A percentile compares a stretch with the other conserved stretches of the same genome.
phyloP scores from a whole-genome alignment of 352 stramenopile genomes.

The Globisporangium lucens region DNA sequence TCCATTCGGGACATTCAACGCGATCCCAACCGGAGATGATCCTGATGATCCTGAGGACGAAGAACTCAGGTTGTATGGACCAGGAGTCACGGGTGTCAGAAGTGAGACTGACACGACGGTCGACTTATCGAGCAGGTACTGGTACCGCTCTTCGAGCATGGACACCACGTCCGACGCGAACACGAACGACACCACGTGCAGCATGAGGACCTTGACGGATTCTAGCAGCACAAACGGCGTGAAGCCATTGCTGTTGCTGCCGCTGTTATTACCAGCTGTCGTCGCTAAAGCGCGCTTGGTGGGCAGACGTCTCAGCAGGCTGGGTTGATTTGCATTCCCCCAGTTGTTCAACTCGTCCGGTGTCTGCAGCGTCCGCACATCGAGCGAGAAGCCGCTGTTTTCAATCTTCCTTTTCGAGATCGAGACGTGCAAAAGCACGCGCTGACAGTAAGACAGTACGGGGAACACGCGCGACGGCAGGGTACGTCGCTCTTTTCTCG shows the following conservation, averaged over 20 bases:
- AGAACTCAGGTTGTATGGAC: slow-evolving; percentile 20
- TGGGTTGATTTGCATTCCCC: slow-evolving; percentile 1
- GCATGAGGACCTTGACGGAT: slow-evolving; percentile 32
- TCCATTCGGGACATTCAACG: slow-evolving; percentile 21
- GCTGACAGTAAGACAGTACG: slow-evolving; percentile 34
- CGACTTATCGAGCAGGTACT: slow-evolving; percentile 23
- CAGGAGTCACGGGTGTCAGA: slow-evolving; percentile 25
- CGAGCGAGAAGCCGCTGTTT: slow-evolving; percentile 21
- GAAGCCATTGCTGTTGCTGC: background rate
- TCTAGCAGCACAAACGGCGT: slow-evolving; percentile 37
- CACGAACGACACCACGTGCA: slow-evolving; percentile 28
- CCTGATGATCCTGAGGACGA: background rate
- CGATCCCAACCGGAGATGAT: background rate
- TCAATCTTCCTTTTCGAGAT: slow-evolving; percentile 33
- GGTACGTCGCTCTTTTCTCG: background rate
- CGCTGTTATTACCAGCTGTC: background rate
- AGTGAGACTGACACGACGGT: slow-evolving; percentile 25
- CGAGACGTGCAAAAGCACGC: slow-evolving; percentile 34
- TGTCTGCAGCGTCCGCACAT: slow-evolving; percentile 23
- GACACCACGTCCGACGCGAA: slow-evolving; percentile 13
- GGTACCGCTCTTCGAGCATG: slow-evolving; percentile 20
- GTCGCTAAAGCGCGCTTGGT: slow-evolving; percentile 3
- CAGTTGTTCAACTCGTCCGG: slow-evolving; percentile 16
- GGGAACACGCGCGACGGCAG: slow-evolving; percentile 24
- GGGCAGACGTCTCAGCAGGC: background rate